Evolutionary conservation across 2,329 filamentous ascomycete genomes (phyloP), one percentile per base, ranked within the genome.

Genomic region (Botrytis galanthina): DNA sequence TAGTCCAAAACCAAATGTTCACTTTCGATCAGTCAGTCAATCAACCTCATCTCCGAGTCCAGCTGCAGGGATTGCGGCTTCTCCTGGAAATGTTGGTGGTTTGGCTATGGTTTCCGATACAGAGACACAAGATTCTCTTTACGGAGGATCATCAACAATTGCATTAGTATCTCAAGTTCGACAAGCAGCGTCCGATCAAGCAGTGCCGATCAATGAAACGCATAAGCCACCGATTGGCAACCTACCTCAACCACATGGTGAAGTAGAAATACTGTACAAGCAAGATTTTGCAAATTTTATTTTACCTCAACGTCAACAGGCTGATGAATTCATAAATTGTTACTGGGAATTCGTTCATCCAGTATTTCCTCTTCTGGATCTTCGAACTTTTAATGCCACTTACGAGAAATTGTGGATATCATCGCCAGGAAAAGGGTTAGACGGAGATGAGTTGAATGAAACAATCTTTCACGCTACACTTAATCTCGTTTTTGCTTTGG

Each of bases 401-500:
- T 78, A 78, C 70, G 67, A 71, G 5, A 26, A 48, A 60, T 16
- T 78, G 5, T 78, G 77, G 77, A 0, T 72, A 14, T 67, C 70
- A 44, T 48, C 35, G n/a, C 51, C 71, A 39, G 63, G 64, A 48
- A 61, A 57, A 39, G 32, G 54, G 44, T 59, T 66, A 22, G 26
- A 35, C 32, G 54, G 62, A 22, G 72, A 73, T 51, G 46, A 70
- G 10, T 44, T 71, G 59, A 71, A 74, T 20, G 60, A 77, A 32
- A 59, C 59, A 26, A 71, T 73, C 2, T 78, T 77, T 60, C 74
- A 75, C 29, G 76, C 80, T 18, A 79, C 74, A 2, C 71, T 82
- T 9, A 82, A 81, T 73, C 77, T 82, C 29, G 74, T 80, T 4
- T 76, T 82, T 26, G 81, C 81, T 9, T 61, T 81, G 6, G 80